Percentiles rank a stretch among this genome's conserved stretches.
Conservation (phyloP, 164 flowering plant species). For the Chloranthus sessilifolius region DNA sequence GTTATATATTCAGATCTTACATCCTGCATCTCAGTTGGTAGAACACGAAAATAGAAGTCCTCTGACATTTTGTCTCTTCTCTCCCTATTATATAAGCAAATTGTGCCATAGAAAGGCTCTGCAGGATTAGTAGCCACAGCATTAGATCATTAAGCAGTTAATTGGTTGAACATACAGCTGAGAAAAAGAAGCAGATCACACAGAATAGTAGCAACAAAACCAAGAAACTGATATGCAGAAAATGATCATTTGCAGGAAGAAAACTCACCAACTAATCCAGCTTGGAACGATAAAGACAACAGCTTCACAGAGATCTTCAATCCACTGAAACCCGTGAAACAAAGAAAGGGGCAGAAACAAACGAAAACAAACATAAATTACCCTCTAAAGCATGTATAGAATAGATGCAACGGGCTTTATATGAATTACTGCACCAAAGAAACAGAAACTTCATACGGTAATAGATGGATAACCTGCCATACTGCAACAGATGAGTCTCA, state of each 20-base stretch:
- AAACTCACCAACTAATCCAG: conserved; percentile 84
- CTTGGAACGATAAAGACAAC: conserved; percentile 77
- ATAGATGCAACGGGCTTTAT: not conserved
- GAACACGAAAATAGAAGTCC: conserved; percentile 68
- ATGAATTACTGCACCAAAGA: too few species aligned
- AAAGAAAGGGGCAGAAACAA: not conserved
- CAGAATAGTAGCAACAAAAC: not conserved
- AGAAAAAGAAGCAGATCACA: too few species aligned
- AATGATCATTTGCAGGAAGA: not conserved
- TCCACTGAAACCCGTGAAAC: conserved; percentile 40
- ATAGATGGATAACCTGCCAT: conserved; percentile 37
- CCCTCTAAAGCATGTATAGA: not conserved
- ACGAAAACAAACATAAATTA: conserved; percentile 1
- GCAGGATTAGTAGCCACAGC: conserved; percentile 24
- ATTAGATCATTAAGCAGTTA: conserved; percentile 3
- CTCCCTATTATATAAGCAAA: conserved; percentile 89
- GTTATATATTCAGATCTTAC: conserved; percentile 38
- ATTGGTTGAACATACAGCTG: not conserved
- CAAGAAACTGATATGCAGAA: not conserved
- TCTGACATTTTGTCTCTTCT: conserved; percentile 93
- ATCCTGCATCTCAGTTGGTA: conserved; percentile 71
- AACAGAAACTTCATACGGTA: not conserved
- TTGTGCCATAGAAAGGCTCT: conserved; percentile 97
- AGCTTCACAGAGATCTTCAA: conserved; percentile 93
- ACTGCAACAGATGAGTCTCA: conserved; percentile 51